Evolutionary conservation across 106 monocot species (phyloP).

Genomic region (Dioscorea alata): DNA sequence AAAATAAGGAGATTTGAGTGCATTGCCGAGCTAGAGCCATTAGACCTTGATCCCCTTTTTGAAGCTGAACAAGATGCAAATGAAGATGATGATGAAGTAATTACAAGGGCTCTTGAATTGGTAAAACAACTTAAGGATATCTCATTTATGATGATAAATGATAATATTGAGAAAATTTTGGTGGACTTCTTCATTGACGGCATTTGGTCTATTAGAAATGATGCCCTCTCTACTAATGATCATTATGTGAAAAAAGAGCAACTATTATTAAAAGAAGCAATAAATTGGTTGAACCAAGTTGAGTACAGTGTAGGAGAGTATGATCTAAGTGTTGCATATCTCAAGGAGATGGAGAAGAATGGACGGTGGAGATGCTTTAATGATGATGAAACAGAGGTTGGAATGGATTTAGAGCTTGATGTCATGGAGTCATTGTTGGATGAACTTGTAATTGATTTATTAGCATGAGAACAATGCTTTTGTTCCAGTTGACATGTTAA

Average conservation of each 20-base stretch:
- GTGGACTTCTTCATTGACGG: conserved; percentile 55
- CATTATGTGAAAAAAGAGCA: background rate
- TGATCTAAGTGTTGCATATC: too few relatives aligned
- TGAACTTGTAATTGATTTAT: conserved; percentile 31
- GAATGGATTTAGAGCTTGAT: conserved; percentile 9
- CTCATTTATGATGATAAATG: background rate
- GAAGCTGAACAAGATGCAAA: conserved; percentile 6
- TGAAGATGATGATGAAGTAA: background rate
- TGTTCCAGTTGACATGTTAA: background rate
- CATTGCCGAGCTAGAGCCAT: conserved; percentile 19
- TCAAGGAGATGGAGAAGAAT: conserved; percentile 37
- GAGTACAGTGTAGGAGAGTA: too few relatives aligned
- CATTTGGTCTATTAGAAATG: background rate
- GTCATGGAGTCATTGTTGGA: conserved; percentile 23
- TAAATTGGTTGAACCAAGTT: conserved; percentile 26
- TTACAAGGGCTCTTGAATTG: conserved; percentile 7
- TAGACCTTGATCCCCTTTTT: conserved; percentile 29
- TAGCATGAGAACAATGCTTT: too few relatives aligned
- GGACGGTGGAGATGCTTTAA: conserved; percentile 43
- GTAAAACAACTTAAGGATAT: conserved; percentile 11
- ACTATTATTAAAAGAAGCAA: conserved; percentile 19
- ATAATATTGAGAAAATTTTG: conserved; percentile 26
- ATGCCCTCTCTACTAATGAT: background rate
- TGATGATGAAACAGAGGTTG: conserved; percentile 18
- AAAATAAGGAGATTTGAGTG: conserved; percentile 57